Percentiles rank a stretch among this genome's conserved stretches.
Conservation (phyloP, 345 rosid genomes). For the Eucalyptus rudis region DNA sequence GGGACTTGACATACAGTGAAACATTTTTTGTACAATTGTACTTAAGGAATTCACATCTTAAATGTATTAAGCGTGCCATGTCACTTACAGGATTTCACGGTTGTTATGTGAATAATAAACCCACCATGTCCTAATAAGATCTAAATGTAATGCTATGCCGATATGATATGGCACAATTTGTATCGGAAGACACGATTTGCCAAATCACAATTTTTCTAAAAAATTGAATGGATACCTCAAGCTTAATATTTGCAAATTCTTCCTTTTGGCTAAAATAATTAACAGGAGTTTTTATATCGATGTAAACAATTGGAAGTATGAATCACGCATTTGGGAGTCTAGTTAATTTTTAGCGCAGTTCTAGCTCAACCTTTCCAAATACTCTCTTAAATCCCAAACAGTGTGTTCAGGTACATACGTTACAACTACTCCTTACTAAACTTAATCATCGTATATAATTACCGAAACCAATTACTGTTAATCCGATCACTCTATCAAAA, state of each 20-base stretch:
- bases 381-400: neutral
- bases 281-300: no score
- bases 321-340: neutral
- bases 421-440: neutral
- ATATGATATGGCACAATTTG: neutral
- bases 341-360: neutral
- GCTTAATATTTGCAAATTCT: neutral
- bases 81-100: neutral
- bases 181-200: neutral
- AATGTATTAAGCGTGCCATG: accelerated
- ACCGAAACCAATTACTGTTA: neutral
- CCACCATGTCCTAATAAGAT: accelerated
- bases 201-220: neutral
- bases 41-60: neutral
- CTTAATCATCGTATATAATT: neutral
- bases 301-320: neutral
- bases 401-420: neutral
- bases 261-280: neutral
- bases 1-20: neutral
- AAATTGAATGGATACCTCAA: neutral
- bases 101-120: accelerated
- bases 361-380: neutral
- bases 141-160: accelerated
- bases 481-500: neutral
- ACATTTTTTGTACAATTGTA: neutral